Evolutionary conservation across 2,329 filamentous ascomycete genomes (phyloP).

Genomic region (Sclerotiophoma versabilis): DNA sequence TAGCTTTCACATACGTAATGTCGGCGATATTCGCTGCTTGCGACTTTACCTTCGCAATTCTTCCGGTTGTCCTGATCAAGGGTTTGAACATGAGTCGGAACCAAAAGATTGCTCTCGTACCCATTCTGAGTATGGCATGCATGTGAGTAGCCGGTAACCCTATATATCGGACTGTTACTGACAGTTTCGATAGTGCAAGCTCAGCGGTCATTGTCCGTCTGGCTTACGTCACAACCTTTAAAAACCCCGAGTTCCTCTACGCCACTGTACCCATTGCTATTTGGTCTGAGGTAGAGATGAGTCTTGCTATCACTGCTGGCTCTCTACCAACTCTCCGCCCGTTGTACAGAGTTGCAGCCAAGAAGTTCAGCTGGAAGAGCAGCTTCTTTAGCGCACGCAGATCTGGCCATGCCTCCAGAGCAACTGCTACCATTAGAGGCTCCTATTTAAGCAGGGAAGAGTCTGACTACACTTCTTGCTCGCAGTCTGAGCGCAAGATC

Average conservation of each 20-base stretch:
- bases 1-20: slow-evolving; percentile 55
- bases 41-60: slow-evolving; percentile 22
- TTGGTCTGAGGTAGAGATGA: slow-evolving; percentile 24
- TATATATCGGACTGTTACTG: background rate
- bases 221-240: slow-evolving; percentile 23
- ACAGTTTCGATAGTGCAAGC: slow-evolving; percentile 9
- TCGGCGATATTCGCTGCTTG: slow-evolving; percentile 18
- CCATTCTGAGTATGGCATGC: slow-evolving; percentile 19
- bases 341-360: background rate
- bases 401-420: background rate
- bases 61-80: slow-evolving; percentile 56
- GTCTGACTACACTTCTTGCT: background rate
- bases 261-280: slow-evolving; percentile 23
- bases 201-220: slow-evolving; percentile 22
- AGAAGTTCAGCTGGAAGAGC: slow-evolving; percentile 7
- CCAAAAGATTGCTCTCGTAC: slow-evolving; percentile 16
- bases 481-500: background rate
- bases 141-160: background rate
- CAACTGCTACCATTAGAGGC: background rate
- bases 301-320: slow-evolving; percentile 16
- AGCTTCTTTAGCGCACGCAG: background rate
- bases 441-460: background rate
- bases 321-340: slow-evolving; percentile 25
- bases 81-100: slow-evolving; percentile 59
- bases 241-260: slow-evolving; percentile 22